Evolutionary conservation across 768 basidiomycete species (phyloP), one percentile per base, ranked within the genome.

Genomic region (Collybia mongolica): DNA sequence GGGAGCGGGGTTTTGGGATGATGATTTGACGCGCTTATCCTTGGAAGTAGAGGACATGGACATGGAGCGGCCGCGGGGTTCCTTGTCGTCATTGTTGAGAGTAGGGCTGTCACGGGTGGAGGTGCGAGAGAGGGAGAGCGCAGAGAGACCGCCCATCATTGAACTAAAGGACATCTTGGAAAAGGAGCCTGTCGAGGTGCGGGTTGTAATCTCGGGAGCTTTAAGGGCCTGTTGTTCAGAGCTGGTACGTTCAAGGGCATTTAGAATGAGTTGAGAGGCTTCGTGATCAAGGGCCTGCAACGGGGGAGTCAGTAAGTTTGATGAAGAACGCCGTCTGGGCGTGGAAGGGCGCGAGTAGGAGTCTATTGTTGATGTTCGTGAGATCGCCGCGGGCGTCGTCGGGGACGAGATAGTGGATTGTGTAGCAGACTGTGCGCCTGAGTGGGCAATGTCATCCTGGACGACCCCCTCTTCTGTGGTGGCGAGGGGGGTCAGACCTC

Each of bases 81-180:
- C 79, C 46, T 72, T 78, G 24, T 75, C 76, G 36, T 75, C 73
- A 44, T 68, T 72, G 6, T 58, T 48, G 35, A 50, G 50, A 28
- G 57, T 55, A 36, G 72, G 65, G 49, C 66, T 72, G 22, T 71
- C 67, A 46, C 66, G 63, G 9, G 80, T 75, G 59, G 53, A 73
- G 0, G 77, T 76, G 45, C 86, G 79, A 2, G 82, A 70, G 50
- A 90, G 75, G 1, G 84, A 77, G 2, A 90, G 76, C 6, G 80
- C 76, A 29, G 86, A 83, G 26, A 88, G 72, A 1, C 83, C 82
- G 32, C 82, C 83, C 70, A 90, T 85, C 83, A 90, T 84, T 28
- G 76, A 77, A 54, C 79, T 82, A 50, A 91, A 73, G 0, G 87
- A 79, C 46, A 47, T 47, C 56, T 80, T 83, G 48, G 80, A 73